Evolutionary conservation across 441 rosid species (phyloP), one percentile per base, ranked within the genome.

Genomic region (Populus hybrid): DNA sequence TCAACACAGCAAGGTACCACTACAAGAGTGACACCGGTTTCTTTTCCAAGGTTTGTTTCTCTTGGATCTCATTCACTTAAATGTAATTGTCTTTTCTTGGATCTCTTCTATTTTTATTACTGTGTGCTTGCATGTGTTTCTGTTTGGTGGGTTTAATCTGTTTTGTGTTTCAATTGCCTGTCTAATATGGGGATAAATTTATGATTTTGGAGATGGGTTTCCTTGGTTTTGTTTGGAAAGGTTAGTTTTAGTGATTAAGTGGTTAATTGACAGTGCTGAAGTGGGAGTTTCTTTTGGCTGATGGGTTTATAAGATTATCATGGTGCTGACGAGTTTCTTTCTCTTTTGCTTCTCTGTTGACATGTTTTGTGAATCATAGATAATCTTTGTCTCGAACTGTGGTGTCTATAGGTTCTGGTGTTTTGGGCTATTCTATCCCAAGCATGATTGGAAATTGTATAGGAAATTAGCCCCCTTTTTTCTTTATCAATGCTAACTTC

Each of bases 41-140:
- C 61, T 53, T 53, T 53, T 76, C 36, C 16, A 34, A 69, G 78
- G 73, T 76, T 16, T 53, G 67, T 76, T 75, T 53, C 21, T 34
- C 53, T 61, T 35, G 57, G 67, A 76, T 76, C 57, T 76, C 42
- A 42, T 2, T 75, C 71, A 6, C 20, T 28, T 21, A 18, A 32
- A 16, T 11, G 4, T 30, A 68, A 14, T 68, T 20, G 8, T 11
- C 5, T 30, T 67, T 30, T 46, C 4, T 67, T 67, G 20, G 26
- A 34, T 66, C 23, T 75, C 26, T 59, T 64, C 16, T 21, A 23
- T 23, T 23, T 75, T 16, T 50, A 8, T 69, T 16, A 1, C 1
- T 35, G n/a, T 30, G 38, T 69, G 16, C 16, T 59, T 38, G 67
- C 14, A 50, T 68, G 21, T 69, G 32, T 18, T 14, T 5, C 12